Evolutionary conservation across 768 basidiomycete genomes (phyloP), one percentile per base, ranked within the genome.

Genomic region (Serendipita sp.): DNA sequence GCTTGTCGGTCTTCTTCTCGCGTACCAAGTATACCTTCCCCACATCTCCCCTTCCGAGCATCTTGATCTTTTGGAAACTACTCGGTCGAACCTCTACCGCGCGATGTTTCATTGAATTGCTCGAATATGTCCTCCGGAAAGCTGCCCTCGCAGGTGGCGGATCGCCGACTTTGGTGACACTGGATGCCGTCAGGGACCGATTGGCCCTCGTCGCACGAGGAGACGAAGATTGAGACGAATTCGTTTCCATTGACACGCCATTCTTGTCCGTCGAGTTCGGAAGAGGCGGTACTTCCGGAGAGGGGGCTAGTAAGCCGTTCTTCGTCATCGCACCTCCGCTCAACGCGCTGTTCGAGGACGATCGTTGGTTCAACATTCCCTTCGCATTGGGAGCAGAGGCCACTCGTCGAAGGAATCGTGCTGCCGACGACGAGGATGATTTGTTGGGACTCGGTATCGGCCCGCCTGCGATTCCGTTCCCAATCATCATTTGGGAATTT

Each of bases 31-130:
- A 99, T 43, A 99, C 96, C 72, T 95, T 89, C 20, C 96, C 96
- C 51, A 99, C 96, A 74, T 99, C 96, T 50, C 96, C 96, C 72
- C 96, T 92, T 51, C 96, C 96, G n/a, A 98, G 80, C 80, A 99
- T 81, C 76, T 94, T 96, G 75, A 98, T 78, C 78, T 99, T 99
- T 71, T 87, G 81, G 75, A 99, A 99, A 72, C 90, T 93, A 53
- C 84, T 84, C 62, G 96, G 95, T 24, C 85, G 82, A 26, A 99
- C 95, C 75, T 98, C 94, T 63, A 95, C 90, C 87, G 93, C 68
- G 26, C 62, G 61, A 42, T 44, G 20, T 43, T 38, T 30, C 48
- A 99, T 98, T 20, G 92, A 95, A 73, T 96, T 95, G 70, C 90
- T 93, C 42, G 91, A 95, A 74, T 99, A 99, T 50, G 96, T 98